Evolutionary conservation across 176 grass and related monocot genomes (phyloP).

Genomic region (Lolium multiflorum): DNA sequence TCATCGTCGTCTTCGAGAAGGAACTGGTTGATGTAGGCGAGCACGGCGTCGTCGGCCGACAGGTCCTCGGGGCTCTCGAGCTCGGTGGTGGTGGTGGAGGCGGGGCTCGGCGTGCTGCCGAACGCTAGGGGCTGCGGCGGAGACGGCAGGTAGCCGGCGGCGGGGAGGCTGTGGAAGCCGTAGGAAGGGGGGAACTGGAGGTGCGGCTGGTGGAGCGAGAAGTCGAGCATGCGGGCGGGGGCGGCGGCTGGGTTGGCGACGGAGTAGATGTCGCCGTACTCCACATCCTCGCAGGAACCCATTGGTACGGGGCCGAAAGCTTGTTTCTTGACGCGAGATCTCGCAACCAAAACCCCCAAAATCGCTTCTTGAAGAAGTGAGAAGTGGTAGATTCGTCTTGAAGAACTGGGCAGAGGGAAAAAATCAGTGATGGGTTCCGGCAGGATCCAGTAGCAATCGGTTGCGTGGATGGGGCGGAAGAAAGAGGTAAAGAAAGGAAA

Average conservation of each 20-base stretch:
- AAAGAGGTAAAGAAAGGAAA: neutral
- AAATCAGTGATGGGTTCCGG: neutral
- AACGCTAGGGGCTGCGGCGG: neutral
- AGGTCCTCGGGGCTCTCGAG: slow-evolving; percentile 33
- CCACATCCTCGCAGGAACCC: slow-evolving; percentile 24
- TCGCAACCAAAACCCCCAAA: too few relatives aligned
- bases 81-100: slow-evolving; percentile 46
- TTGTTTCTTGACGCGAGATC: too few relatives aligned
- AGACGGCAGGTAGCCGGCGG: slow-evolving; percentile 14
- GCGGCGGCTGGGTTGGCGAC: neutral
- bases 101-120: slow-evolving; percentile 39
- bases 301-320: neutral
- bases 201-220: slow-evolving; percentile 33
- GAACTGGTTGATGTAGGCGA: slow-evolving; percentile 65
- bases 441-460: neutral
- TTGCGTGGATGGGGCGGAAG: neutral
- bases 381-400: neutral
- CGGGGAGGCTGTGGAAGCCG: slow-evolving; percentile 10
- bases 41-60: slow-evolving; percentile 45
- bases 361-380: too few relatives aligned
- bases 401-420: neutral
- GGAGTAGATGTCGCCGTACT: slow-evolving; percentile 35
- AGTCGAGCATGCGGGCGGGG: slow-evolving; percentile 15
- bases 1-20: slow-evolving; percentile 54
- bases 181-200: slow-evolving; percentile 33